Evolutionary conservation across 768 basidiomycete genomes (phyloP).

Genomic region (Mycena crocata): DNA sequence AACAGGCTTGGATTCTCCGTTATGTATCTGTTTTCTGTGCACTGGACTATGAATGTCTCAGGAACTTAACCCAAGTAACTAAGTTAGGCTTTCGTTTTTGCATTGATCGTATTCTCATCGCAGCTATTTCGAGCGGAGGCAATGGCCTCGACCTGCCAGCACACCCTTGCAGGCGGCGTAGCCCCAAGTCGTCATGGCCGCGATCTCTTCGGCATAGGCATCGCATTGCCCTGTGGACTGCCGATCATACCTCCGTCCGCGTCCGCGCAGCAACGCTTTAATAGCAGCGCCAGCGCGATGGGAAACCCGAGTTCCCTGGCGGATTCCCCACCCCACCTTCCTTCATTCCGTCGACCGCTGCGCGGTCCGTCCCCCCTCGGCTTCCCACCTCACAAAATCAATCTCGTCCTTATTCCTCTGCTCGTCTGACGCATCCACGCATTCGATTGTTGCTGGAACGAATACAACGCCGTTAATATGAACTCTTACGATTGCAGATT

Average conservation of each 20-base stretch:
- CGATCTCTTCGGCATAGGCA: background rate
- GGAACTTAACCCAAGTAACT: too few species aligned
- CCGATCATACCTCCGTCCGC: too few species aligned
- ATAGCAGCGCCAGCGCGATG: background rate
- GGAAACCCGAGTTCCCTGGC: constrained; percentile 14
- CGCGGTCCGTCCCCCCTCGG: constrained; percentile 7
- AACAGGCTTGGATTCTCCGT: too few species aligned
- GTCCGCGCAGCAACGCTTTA: constrained; percentile 4
- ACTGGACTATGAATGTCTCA: background rate
- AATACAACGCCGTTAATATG: constrained; percentile 7
- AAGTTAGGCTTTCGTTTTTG: too few species aligned
- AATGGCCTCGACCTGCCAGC: too few species aligned
- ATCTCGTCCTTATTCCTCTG: background rate
- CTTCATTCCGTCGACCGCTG: constrained; percentile 10
- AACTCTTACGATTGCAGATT: constrained; percentile 5
- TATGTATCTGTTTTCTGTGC: too few species aligned
- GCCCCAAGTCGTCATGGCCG: background rate
- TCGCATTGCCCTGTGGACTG: background rate
- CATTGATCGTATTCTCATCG: too few species aligned
- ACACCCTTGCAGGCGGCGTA: too few species aligned
- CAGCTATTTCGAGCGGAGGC: too few species aligned
- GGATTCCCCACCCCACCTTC: constrained; percentile 9
- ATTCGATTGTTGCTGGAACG: background rate
- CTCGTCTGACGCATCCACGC: background rate
- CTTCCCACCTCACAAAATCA: too few species aligned